A percentile compares a stretch with the other conserved stretches of the same genome.
phyloP scores from a whole-genome alignment of 176 grass and related monocot genomes.

The Zea mays region Zm-B73-REFERENCE-NAM-5.0 NC_050101.1:10472001-10472500 shows the following conservation, averaged over 20 bases:
- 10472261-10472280: slow-evolving; percentile 53
- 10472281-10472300: slow-evolving; percentile 54
- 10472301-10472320: slow-evolving; percentile 19
- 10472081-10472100: background rate
- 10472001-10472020: too few relatives aligned
- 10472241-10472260: slow-evolving; percentile 46
- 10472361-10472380: too few relatives aligned
- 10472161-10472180: too few relatives aligned
- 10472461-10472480: slow-evolving; percentile 9
- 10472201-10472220: slow-evolving; percentile 38
- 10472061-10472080: too few relatives aligned
- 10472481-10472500: background rate
- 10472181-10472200: too few relatives aligned
- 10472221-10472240: slow-evolving; percentile 50
- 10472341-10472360: too few relatives aligned
- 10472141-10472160: too few relatives aligned
- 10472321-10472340: too few relatives aligned
- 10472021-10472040: too few relatives aligned
- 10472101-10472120: slow-evolving; percentile 74
- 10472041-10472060: too few relatives aligned
- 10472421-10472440: slow-evolving; percentile 48
- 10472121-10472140: slow-evolving; percentile 41
- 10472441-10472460: slow-evolving; percentile 49
- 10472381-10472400: too few relatives aligned
- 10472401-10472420: slow-evolving; percentile 58